phyloP scores from a whole-genome alignment of 208 protist species.

The Leishmania amazonensis region DNA sequence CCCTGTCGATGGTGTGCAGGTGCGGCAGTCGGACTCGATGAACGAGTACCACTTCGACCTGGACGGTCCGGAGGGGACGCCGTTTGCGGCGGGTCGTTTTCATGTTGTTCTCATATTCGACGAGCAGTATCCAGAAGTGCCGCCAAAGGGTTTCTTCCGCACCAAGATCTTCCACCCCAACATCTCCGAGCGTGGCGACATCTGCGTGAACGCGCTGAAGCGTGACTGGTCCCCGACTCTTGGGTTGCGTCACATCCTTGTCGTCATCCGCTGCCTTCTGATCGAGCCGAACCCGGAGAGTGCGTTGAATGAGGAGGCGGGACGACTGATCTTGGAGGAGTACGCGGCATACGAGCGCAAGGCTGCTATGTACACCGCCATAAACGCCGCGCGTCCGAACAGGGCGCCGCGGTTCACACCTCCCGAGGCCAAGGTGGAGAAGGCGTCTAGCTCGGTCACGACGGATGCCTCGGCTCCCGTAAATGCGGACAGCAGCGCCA shows the following conservation, averaged over 20 bases:
- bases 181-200: conserved; percentile 97
- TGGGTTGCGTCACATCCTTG: conserved; percentile 96
- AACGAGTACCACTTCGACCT: conserved; percentile 94
- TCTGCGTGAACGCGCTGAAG: conserved; percentile 99
- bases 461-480: not conserved
- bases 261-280: conserved; percentile 96
- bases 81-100: conserved; percentile 96
- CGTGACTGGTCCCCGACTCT: conserved; percentile 95
- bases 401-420: conserved; percentile 38
- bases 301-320: conserved; percentile 98
- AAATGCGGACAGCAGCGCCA: not conserved
- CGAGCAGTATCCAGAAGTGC: conserved; percentile 94
- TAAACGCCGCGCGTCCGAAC: conserved; percentile 64
- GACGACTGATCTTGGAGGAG: conserved; percentile 96
- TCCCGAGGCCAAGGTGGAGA: conserved; percentile 1
- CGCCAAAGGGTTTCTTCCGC: conserved; percentile 97
- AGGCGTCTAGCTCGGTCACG: not conserved
- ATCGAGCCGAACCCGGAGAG: conserved; percentile 99
- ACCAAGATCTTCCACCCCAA: conserved; percentile 99
- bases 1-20: conserved; percentile 91
- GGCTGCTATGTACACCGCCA: conserved; percentile 78
- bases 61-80: conserved; percentile 95
- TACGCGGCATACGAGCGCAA: conserved; percentile 88
- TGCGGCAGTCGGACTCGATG: conserved; percentile 90
- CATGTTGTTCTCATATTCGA: conserved; percentile 91